Percentiles rank a stretch among this genome's conserved stretches.
phyloP scores from a whole-genome alignment of 2,329 filamentous ascomycete species.

The Aspergillus nomiae region DNA sequence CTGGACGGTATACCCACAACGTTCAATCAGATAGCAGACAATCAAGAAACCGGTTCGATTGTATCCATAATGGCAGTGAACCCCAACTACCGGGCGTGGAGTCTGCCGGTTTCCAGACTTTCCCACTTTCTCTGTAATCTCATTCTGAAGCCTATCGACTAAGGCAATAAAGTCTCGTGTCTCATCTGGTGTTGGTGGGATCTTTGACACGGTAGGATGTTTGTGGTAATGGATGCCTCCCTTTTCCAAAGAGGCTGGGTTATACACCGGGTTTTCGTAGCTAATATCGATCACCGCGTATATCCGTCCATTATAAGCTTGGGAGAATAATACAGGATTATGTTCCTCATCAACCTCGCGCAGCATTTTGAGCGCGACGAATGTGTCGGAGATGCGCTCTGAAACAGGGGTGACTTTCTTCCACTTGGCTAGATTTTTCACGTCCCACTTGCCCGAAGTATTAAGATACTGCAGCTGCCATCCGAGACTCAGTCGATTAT shows the following conservation, averaged over 20 bases:
- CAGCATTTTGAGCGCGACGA: conserved; percentile 90
- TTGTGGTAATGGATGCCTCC: conserved; percentile 76
- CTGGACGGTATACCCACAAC: conserved; percentile 69
- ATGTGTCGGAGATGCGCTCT: conserved; percentile 73
- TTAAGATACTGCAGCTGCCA: conserved; percentile 92
- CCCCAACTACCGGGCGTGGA: conserved; percentile 63
- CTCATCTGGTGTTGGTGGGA: conserved; percentile 70
- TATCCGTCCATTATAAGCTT: conserved; percentile 66
- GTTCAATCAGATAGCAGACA: conserved; percentile 85
- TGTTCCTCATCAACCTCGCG: conserved; percentile 85
- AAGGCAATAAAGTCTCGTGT: conserved; percentile 61
- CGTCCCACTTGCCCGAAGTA: conserved; percentile 93
- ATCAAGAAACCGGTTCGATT: conserved; percentile 93
- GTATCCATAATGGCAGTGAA: conserved; percentile 96
- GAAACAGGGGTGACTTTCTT: conserved; percentile 77
- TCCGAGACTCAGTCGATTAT: conserved; percentile 74
- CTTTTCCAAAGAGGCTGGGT: conserved; percentile 69
- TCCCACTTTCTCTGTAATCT: conserved; percentile 52
- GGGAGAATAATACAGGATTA: conserved; percentile 71
- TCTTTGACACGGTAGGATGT: conserved; percentile 88
- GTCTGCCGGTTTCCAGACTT: conserved; percentile 44
- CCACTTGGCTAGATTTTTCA: conserved; percentile 96
- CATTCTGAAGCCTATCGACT: conserved; percentile 61
- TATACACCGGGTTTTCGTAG: conserved; percentile 87
- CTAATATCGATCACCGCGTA: conserved; percentile 86